Percentiles rank a stretch among this genome's conserved stretches.
These are phyloP conservation scores for Ceratocystis eucalypticola DNA, from an alignment of 2,329 filamentous ascomycete genomes.

Conservation along the genomic window DNA sequence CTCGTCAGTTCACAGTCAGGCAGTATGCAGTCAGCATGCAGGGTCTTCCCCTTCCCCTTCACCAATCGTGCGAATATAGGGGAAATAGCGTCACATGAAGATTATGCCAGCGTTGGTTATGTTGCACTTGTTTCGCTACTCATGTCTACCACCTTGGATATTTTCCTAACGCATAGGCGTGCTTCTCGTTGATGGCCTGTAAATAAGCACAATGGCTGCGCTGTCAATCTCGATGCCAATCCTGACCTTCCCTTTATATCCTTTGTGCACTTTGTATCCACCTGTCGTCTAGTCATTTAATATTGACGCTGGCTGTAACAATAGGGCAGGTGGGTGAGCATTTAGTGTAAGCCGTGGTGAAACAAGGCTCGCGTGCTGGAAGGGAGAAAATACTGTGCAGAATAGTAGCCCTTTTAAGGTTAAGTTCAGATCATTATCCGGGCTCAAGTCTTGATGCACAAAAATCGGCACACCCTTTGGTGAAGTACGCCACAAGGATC, in stretches of 20 bases:
- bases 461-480: background rate
- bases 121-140: background rate
- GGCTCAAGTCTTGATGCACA: background rate
- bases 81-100: background rate
- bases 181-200: background rate
- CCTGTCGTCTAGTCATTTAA: background rate
- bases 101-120: background rate
- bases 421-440: background rate
- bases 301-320: background rate
- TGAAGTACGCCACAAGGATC: background rate
- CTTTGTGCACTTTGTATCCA: background rate
- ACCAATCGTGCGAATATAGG: background rate
- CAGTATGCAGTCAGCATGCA: constrained; percentile 4
- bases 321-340: background rate
- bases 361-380: background rate
- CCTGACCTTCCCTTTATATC: background rate
- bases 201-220: background rate
- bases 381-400: background rate
- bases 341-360: background rate
- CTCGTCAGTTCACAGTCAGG: background rate
- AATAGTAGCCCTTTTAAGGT: background rate
- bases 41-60: background rate
- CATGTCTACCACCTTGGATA: background rate
- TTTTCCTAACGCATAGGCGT: background rate
- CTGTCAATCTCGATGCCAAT: background rate